Evolutionary conservation across 495 filamentous ascomycete genomes (phyloP).

Genomic region (Trichoderma asperelloides): DNA sequence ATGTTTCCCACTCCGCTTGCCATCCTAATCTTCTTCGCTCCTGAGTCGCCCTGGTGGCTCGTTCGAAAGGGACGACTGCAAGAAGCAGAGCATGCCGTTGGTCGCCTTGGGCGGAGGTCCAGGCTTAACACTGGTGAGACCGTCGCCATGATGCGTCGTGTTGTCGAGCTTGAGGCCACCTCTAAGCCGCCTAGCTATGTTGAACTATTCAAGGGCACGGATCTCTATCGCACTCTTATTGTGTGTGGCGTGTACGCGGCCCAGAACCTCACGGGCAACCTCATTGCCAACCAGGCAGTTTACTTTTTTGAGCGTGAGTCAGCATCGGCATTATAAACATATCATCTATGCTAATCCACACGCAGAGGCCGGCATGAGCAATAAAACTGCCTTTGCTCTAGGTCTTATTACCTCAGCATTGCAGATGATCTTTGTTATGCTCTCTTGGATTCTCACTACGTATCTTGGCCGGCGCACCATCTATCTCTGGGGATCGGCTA

Average conservation of each 20-base stretch:
- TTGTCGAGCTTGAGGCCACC: conserved; percentile 19
- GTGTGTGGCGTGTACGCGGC: conserved; percentile 36
- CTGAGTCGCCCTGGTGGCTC: conserved; percentile 43
- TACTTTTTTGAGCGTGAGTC: conserved; percentile 27
- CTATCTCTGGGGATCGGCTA: conserved; percentile 35
- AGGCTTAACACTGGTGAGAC: conserved; percentile 26
- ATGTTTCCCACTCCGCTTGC: conserved; percentile 36
- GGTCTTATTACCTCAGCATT: conserved; percentile 43
- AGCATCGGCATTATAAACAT: not conserved
- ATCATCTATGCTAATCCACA: not conserved
- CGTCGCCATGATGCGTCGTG: conserved; percentile 29
- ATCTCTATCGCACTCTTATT: conserved; percentile 39
- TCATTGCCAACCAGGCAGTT: conserved; percentile 31
- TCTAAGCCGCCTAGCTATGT: conserved; percentile 21
- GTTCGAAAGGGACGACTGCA: conserved; percentile 33
- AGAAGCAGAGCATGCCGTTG: conserved; percentile 29
- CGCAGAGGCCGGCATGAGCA: conserved; percentile 26
- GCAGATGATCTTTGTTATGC: conserved; percentile 43
- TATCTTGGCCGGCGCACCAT: conserved; percentile 15
- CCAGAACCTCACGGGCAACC: conserved; percentile 27
- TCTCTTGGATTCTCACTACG: conserved; percentile 32
- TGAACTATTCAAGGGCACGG: conserved; percentile 36
- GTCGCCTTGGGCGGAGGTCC: conserved; percentile 25
- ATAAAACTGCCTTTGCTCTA: conserved; percentile 30
- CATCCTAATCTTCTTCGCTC: conserved; percentile 32